Evolutionary conservation across 1,284 basidiomycete species (phyloP), one percentile per base, ranked within the genome.

Genomic region (Psilocybe mexicana): DNA sequence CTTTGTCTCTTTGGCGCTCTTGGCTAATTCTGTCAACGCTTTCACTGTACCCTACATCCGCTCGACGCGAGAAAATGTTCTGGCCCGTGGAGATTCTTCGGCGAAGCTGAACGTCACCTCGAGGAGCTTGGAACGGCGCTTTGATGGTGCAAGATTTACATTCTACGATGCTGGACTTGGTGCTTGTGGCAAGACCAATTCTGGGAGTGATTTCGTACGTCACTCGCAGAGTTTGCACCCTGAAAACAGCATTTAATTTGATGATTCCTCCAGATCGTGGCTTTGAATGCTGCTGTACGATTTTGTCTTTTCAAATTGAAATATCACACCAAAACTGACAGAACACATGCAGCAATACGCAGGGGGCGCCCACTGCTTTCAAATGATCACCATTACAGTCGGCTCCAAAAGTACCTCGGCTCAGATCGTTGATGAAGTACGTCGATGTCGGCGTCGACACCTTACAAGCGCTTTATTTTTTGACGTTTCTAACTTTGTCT

Each of bases 371-470:
- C 55, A 83, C 50, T 94, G 93, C 71, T 86, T 84, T 68, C 69
- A 85, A 68, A 69, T 67, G 40, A 87, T 95, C 67, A 84, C 85
- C 40, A 90, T 95, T 64, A 76, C 76, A 2, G 84, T 80, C 70
- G 73, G 77, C 38, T 88, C 87, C 58, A 87, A 86, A 72, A 81
- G 81, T 6, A 73, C 82, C 28, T 68, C 73, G 33, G 93, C 92
- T 2, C 76, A 75, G 38, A 85, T 96, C 63, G 80, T 81, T 65
- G 93, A 94, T 71, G 76, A 81, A 79, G 87, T 88, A 59, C 52
- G 75, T 67, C 30, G 35, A 28, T 54, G 55, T 44, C 26, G 18
- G 54, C 14, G 10, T 38, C 24, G 3, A 35, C 33, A 25, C 11
- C 28, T 24, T 24, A 18, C 18, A 18, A 18, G 18, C 18, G 18